Evolutionary conservation across 495 filamentous ascomycete genomes (phyloP), one percentile per base, ranked within the genome.

Genomic region (Alectoria sarmentosa): DNA sequence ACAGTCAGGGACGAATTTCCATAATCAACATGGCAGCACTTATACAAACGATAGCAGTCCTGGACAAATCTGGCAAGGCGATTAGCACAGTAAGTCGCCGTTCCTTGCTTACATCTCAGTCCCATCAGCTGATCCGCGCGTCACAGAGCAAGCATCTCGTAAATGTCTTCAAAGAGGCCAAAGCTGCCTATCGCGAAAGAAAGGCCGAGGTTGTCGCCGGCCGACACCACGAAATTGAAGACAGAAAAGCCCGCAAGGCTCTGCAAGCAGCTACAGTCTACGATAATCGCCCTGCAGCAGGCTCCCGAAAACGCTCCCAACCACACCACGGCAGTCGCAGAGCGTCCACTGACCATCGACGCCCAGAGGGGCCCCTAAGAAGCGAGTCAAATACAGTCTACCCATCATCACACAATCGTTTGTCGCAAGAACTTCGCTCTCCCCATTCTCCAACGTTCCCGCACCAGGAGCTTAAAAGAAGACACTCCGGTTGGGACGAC

Each of bases 51-150:
- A 87, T 96, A 71, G 90, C 90, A 62, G 89, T 96, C 63, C 85
- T 96, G 76, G 92, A 96, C 78, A 90, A 88, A 71, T 95, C 91
- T 65, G 91, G 91, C 64, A 93, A 96, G 80, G 86, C 95, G 13
- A 89, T 96, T 60, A 92, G 87, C 81, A 94, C 89, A 63, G 91
- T 94, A 83, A 75, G 89, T 77, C 60, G 65, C 58, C 49, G 28
- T 58, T 61, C 58, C 34, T 42, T 38, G 64, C 21, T 38, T 64
- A 39, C 36, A 15, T 61, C 42, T 26, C 41, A 38, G 32, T 44
- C 34, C 26, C 61, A 49, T 70, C 21, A 21, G 68, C 74, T 77
- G 66, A 79, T 60, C 61, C 48, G 21, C 60, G 49, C 60, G 38
- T 36, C 4, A 49, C 74, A 96, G 91, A 90, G 89, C 74, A 96